Base-by-base conservation (phyloP, 352 stramenopile species). In the Blastocystis sp. region DNA sequence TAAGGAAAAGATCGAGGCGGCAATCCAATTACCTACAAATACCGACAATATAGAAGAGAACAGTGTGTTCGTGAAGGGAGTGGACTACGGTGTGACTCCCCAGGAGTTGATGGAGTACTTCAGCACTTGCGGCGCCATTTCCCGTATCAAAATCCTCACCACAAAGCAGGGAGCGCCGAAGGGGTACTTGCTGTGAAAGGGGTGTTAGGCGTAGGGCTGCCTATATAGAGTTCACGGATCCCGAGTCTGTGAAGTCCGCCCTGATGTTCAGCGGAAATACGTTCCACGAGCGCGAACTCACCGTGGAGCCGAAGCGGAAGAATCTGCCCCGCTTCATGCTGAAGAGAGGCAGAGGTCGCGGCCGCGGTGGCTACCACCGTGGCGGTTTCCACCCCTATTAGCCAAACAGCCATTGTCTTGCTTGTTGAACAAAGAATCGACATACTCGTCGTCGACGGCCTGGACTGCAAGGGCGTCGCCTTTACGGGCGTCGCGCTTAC, bases 151-250 rank as follows among this genome's bases (percentile, higher is more conserved):
- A 19, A 88, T 88, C 57, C 78, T 88, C 45, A 79, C 64, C 24
- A 88, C 42, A 28, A 74, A 71, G 28, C 40, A 76, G 59, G 68
- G 68, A 11, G 42, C 28, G 65, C 78, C 78, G 11, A 88, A 88
- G 48, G 78, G 78, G 78, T 88, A 64, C 4, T 24, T 57, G 17
- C 34, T 61, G 1, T 14, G n/a, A 11, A 6, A 45, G 24, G 57
- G 11, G 34, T 60, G 14, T 79, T 9, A 78, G 14, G 4, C 63
- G 14, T 88, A 88, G 78, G 45, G 64, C 64, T 19, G 78, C 78
- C 11, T 88, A 88, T 42, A 88, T 88, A 28, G 78, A 88, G 54
- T 88, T 88, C 34, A 57, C 78, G 10, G 78, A 88, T 60, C 64
- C 64, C 4, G 78, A 88, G 17, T 76, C 78, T 64, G 78, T 79